These are phyloP conservation scores for Chytriomyces hyalinus DNA, from an alignment of 192 early-diverging fungal genomes.

Conservation along the genomic window DNA sequence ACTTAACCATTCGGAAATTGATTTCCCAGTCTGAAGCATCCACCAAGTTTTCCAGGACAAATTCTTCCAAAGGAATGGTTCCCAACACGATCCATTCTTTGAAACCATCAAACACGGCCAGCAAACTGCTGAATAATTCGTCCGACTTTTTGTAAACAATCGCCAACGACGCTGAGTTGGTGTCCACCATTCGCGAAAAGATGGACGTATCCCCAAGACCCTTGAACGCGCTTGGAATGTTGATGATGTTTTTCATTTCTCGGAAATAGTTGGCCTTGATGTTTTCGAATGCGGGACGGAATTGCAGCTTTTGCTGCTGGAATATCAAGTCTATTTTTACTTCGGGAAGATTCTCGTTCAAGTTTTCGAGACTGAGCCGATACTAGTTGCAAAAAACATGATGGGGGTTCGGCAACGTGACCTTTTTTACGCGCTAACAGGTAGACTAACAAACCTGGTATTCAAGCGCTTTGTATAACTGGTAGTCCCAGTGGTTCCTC, in stretches of 20 bases:
- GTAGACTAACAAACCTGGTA: conserved; percentile 15
- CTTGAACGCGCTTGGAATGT: conserved; percentile 56
- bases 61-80: conserved; percentile 55
- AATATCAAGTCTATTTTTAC: conserved; percentile 62
- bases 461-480: conserved; percentile 66
- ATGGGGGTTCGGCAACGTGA: too few relatives aligned
- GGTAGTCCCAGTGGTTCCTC: conserved; percentile 63
- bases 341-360: conserved; percentile 58
- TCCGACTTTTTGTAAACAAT: conserved; percentile 61
- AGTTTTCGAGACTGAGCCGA: conserved; percentile 52
- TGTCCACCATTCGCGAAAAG: conserved; percentile 56
- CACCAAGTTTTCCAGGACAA: conserved; percentile 53
- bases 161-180: conserved; percentile 46
- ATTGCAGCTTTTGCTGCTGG: conserved; percentile 60
- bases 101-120: conserved; percentile 56
- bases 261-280: conserved; percentile 68
- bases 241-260: conserved; percentile 69
- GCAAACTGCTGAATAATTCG: conserved; percentile 53
- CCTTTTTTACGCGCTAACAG: too few relatives aligned
- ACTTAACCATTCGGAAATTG: conserved; percentile 61
- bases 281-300: conserved; percentile 63
- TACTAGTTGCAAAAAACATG: conserved; percentile 43
- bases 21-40: conserved; percentile 57
- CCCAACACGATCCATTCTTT: conserved; percentile 65
- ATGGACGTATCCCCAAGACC: conserved; percentile 51